phyloP scores from a whole-genome alignment of 1,139 yeast genomes.

The Candida tropicalis region DNA sequence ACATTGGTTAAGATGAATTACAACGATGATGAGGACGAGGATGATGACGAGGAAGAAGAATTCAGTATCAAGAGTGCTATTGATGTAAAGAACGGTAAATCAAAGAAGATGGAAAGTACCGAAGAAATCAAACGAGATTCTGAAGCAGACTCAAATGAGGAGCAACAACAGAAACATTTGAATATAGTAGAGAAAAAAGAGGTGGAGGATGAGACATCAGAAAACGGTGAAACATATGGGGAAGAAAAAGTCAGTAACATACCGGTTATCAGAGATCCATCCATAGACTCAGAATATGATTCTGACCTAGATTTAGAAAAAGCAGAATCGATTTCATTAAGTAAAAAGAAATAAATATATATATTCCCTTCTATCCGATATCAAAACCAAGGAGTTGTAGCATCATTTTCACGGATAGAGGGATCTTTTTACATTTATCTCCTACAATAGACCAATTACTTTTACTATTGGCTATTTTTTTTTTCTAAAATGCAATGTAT shows the following conservation, averaged over 20 bases:
- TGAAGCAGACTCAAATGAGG: neutral
- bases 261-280: slow-evolving; percentile 20
- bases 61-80: slow-evolving; percentile 56
- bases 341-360: neutral
- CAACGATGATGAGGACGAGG: slow-evolving; percentile 34
- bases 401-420: slow-evolving; percentile 6
- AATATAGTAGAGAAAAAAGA: slow-evolving; percentile 10
- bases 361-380: slow-evolving; percentile 9
- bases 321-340: slow-evolving; percentile 13
- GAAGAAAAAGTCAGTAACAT: slow-evolving; percentile 1
- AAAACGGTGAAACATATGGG: slow-evolving; percentile 12
- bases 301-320: slow-evolving; percentile 28
- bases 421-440: neutral
- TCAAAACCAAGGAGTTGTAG: slow-evolving; percentile 11
- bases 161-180: slow-evolving; percentile 11
- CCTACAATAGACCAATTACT: too few relatives aligned
- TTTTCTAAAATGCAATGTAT: slow-evolving; percentile 1
- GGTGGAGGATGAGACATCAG: slow-evolving; percentile 11
- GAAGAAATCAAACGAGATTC: slow-evolving; percentile 1
- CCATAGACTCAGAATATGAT: slow-evolving; percentile 32
- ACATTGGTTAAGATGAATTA: slow-evolving; percentile 23
- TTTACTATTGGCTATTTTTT: too few relatives aligned
- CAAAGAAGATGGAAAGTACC: neutral
- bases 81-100: slow-evolving; percentile 30
- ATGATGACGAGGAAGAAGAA: slow-evolving; percentile 30